Conservation (phyloP, 192 early-diverging fungal species). For the Linnemannia schmuckeri region DNA sequence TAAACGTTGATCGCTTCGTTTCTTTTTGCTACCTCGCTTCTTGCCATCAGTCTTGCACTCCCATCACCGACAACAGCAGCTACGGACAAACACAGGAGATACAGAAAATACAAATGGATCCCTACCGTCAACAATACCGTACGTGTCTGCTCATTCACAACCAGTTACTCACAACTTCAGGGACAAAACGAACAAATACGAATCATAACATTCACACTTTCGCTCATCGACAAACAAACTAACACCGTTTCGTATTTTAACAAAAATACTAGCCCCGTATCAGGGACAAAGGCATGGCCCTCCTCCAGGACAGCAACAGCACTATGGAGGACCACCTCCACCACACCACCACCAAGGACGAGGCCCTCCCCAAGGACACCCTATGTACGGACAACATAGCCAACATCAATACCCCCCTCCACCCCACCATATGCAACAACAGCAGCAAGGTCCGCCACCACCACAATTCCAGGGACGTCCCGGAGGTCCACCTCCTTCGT, state of each 20-base stretch:
- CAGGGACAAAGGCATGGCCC: slow-evolving; percentile 21
- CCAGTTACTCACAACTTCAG: not conserved
- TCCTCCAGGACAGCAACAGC: not conserved
- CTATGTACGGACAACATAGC: slow-evolving; percentile 10
- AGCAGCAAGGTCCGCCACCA: slow-evolving; percentile 44
- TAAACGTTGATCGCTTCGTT: not conserved
- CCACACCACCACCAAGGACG: slow-evolving; percentile 23
- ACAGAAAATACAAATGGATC: slow-evolving; percentile 21
- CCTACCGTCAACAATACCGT: slow-evolving; percentile 55
- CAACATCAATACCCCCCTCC: slow-evolving; percentile 17
- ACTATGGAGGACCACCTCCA: slow-evolving; percentile 28
- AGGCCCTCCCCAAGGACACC: slow-evolving; percentile 23
- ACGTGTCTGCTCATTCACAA: not conserved
- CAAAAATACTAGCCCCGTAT: slow-evolving; percentile 10
- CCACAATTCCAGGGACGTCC: slow-evolving; percentile 27
- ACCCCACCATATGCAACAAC: slow-evolving; percentile 37
- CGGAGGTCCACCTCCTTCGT: slow-evolving; percentile 6
- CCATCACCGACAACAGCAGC: not conserved
- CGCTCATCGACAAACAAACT: not conserved
- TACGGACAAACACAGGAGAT: not conserved
- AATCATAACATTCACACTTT: not conserved
- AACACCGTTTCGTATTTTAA: not conserved
- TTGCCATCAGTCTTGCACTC: not conserved
- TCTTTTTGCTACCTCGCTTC: not conserved
- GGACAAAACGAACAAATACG: not conserved